Evolutionary conservation across 1,284 basidiomycete genomes (phyloP).

Genomic region (Lentinula novae-zelandiae): DNA sequence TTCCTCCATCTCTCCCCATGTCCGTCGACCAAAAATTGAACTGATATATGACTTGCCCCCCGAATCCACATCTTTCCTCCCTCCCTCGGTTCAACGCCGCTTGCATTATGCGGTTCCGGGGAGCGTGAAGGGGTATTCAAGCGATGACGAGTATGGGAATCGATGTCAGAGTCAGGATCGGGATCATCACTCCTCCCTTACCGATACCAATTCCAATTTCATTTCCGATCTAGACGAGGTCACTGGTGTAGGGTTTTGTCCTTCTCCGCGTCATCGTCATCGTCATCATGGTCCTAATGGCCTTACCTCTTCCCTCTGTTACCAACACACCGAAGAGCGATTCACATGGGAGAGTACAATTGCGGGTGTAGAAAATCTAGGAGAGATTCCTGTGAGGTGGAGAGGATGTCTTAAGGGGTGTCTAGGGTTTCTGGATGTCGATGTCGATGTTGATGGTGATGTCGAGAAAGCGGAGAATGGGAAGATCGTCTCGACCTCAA

Average conservation of each 20-base stretch:
- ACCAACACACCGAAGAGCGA: slow-evolving; percentile 56
- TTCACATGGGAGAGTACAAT: slow-evolving; percentile 61
- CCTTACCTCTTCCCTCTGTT: slow-evolving; percentile 36
- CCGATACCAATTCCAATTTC: not conserved
- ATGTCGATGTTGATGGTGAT: too few species aligned
- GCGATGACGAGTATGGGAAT: too few species aligned
- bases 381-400: slow-evolving; percentile 62
- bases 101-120: slow-evolving; percentile 22
- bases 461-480: not conserved
- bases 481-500: not conserved
- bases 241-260: slow-evolving; percentile 47
- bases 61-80: not conserved
- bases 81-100: slow-evolving; percentile 21
- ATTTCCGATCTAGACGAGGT: slow-evolving; percentile 8
- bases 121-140: not conserved
- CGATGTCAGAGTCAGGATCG: too few species aligned
- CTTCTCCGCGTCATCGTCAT: slow-evolving; percentile 52
- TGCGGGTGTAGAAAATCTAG: slow-evolving; percentile 44
- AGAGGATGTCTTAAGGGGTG: slow-evolving; percentile 62
- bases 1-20: too few species aligned
- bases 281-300: not conserved
- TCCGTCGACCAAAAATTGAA: not conserved
- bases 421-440: slow-evolving; percentile 58
- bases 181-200: too few species aligned
- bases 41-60: slow-evolving; percentile 8